phyloP scores from a whole-genome alignment of 208 protist species.

The Leishmania tropica region DNA sequence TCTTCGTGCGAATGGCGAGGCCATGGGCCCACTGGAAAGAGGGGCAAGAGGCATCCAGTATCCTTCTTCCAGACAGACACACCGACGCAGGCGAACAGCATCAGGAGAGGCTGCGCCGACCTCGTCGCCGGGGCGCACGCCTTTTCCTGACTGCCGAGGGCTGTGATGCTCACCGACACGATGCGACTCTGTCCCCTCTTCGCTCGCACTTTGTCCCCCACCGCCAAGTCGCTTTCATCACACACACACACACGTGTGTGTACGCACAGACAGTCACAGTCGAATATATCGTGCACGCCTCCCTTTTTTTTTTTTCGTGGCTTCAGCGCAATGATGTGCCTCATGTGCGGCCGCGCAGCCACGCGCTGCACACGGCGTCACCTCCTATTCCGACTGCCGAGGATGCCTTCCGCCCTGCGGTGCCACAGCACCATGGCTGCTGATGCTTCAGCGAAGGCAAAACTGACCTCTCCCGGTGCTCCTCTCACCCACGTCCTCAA shows the following conservation, averaged over 20 bases:
- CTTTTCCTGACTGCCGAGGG: not conserved
- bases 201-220: not conserved
- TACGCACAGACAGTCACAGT: not conserved
- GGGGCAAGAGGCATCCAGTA: not conserved
- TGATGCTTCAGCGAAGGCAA: not conserved
- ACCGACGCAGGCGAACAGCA: not conserved
- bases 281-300: not conserved
- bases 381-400: not conserved
- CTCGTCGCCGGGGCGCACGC: not conserved
- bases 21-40: not conserved
- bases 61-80: not conserved
- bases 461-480: conserved; percentile 13
- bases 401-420: not conserved
- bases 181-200: not conserved
- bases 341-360: not conserved
- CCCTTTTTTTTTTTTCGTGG: not conserved
- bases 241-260: not conserved
- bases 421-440: not conserved
- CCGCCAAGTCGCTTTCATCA: not conserved
- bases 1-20: not conserved
- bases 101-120: not conserved
- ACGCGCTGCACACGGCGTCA: not conserved
- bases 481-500: conserved; percentile 16
- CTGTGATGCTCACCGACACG: not conserved
- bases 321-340: not conserved